Base-by-base conservation (phyloP, 2,329 filamentous ascomycete species). In the Penicillium hordei region DNA sequence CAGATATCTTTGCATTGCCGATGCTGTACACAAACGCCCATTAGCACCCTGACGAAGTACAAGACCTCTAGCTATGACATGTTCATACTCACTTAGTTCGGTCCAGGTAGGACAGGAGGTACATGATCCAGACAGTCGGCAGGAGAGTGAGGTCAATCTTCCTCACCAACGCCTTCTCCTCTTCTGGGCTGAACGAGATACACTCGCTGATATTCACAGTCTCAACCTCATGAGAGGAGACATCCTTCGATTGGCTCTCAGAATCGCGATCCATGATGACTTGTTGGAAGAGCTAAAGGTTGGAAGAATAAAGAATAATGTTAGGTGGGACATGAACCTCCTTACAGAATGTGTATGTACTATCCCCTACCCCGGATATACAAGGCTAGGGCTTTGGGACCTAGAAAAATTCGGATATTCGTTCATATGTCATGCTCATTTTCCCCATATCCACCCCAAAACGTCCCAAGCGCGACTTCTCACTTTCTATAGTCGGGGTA, bases 81-180 rank as follows among this genome's bases (percentile, higher is more conserved):
- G 19, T 34, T 2, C 5, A 4, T 21, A 46, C 57, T 27, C 53
- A 68, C 65, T 68, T 68, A 13, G 64, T 68, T 12, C 64, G 45
- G 25, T 68, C 65, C 77, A 81, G 76, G 57, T 81, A 81, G 1
- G 75, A 78, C 8, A 81, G 66, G 21, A 81, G 65, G 55, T 81
- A 82, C 77, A 82, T 81, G 36, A 81, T 60, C 78, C 78, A 81
- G 29, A 82, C 79, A 0, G 73, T 76, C 7, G 79, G 80, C 31
- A 82, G 63, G 0, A 82, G 70, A 34, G 69, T 76, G 10, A 78
- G 52, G 60, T 82, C 80, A 55, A 75, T 72, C 51, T 77, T 77
- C n/a, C 76, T 68, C 29, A 82, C 74, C 4, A 81, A 63, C 21
- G 76, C 73, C 60, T 77, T 80, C 58, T 76, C 71, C 67, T 76